Percentiles rank a stretch among this genome's conserved stretches.
These are phyloP conservation scores for Trapa bicornis DNA, from an alignment of 345 rosid species.

Conservation along the genomic window DNA sequence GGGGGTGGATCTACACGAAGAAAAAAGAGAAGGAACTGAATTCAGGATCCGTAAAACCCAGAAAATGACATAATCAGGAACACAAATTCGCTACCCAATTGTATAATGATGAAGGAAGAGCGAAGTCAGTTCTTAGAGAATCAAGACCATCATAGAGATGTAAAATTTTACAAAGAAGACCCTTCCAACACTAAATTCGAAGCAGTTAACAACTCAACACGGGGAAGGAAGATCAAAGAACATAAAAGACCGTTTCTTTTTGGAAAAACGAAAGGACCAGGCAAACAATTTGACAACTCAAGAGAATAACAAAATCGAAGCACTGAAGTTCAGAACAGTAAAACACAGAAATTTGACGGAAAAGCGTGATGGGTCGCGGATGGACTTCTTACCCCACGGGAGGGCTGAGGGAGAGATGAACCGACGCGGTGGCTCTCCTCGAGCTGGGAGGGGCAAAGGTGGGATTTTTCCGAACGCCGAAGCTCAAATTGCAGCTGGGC, in stretches of 20 bases:
- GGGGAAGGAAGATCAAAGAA: neutral
- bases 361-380: neutral
- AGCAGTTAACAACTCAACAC: neutral
- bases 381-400: conserved; percentile 27
- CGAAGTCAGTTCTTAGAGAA: neutral
- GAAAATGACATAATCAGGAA: neutral
- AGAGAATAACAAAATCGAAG: neutral
- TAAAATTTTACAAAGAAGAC: neutral
- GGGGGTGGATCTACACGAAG: conserved; percentile 24
- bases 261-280: neutral
- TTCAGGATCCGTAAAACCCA: neutral
- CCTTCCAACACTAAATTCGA: neutral
- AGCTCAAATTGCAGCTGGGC: conserved; percentile 12
- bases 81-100: neutral
- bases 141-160: neutral
- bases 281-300: neutral
- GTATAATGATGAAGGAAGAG: no score
- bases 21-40: neutral
- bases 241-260: neutral
- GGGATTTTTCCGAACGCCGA: conserved; percentile 6
- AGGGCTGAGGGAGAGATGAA: conserved; percentile 27
- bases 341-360: neutral
- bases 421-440: conserved; percentile 12
- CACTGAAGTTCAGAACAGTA: neutral
- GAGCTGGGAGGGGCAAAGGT: conserved; percentile 1